Evolutionary conservation across 2,329 filamentous ascomycete genomes (phyloP).

Genomic region (Sarocladiaceae sp.): DNA sequence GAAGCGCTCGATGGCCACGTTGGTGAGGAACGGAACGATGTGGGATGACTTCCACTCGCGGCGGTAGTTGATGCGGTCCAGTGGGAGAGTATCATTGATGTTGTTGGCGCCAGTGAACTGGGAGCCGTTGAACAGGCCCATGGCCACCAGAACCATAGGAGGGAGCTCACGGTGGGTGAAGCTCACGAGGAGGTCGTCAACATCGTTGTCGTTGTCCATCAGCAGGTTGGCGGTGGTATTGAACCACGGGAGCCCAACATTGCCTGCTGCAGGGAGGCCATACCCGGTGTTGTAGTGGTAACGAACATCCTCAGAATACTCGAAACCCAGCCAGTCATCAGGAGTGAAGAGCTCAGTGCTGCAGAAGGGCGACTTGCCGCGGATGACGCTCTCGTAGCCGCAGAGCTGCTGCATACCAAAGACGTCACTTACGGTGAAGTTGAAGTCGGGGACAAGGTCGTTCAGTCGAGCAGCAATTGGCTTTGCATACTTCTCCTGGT

Average conservation of each 20-base stretch:
- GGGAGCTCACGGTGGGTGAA: constrained; percentile 68
- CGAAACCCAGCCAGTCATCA: constrained; percentile 63
- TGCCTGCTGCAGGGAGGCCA: constrained; percentile 51
- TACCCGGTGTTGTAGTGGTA: constrained; percentile 66
- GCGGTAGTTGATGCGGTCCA: constrained; percentile 56
- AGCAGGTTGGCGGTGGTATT: constrained; percentile 54
- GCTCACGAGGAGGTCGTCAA: constrained; percentile 60
- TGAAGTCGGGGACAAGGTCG: constrained; percentile 49
- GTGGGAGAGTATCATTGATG: constrained; percentile 62
- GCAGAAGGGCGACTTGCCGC: constrained; percentile 58
- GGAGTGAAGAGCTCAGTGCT: constrained; percentile 53
- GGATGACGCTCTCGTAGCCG: constrained; percentile 62
- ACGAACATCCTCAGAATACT: constrained; percentile 60
- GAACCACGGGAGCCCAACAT: constrained; percentile 62
- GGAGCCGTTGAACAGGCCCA: constrained; percentile 68
- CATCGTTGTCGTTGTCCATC: constrained; percentile 27
- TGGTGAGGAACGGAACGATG: constrained; percentile 61
- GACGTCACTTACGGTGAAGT: constrained; percentile 60
- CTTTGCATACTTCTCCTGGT: constrained; percentile 51
- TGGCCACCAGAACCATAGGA: constrained; percentile 60
- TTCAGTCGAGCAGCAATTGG: constrained; percentile 57
- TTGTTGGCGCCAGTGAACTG: constrained; percentile 43
- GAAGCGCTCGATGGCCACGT: constrained; percentile 63
- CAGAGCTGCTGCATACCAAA: constrained; percentile 64
- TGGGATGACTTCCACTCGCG: constrained; percentile 61